Conservation (phyloP, 192 early-diverging fungal species). For the Backusella morwellensis region DNA sequence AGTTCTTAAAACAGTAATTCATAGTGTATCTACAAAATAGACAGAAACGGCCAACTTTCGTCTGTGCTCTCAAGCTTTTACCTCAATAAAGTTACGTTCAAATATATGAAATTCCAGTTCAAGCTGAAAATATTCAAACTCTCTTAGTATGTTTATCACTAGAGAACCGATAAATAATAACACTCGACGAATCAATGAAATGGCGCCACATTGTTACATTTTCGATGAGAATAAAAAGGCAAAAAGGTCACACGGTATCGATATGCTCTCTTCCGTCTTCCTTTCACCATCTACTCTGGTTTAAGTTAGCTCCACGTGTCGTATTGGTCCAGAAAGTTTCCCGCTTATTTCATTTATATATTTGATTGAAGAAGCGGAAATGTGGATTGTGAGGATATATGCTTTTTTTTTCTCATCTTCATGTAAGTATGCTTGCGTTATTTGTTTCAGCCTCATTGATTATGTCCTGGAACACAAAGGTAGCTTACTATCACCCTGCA, state of each 20-base stretch:
- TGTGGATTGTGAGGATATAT: neutral
- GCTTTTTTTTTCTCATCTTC: neutral
- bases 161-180: neutral
- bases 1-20: too few species aligned
- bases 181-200: neutral
- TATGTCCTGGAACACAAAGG: neutral
- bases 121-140: neutral
- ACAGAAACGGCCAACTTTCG: neutral
- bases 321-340: neutral
- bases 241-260: neutral
- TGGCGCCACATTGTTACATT: slow-evolving; percentile 2
- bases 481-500: slow-evolving; percentile 3
- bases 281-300: neutral
- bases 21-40: neutral
- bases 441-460: slow-evolving; percentile 6
- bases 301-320: slow-evolving; percentile 1
- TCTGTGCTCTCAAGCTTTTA: neutral
- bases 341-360: neutral
- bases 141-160: neutral
- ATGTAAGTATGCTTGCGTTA: slow-evolving; percentile 8
- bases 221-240: neutral
- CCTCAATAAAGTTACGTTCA: neutral
- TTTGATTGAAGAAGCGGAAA: neutral
- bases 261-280: neutral
- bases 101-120: neutral